Evolutionary conservation across 1,284 basidiomycete genomes (phyloP), one percentile per base, ranked within the genome.

Genomic region (Ganoderma multipileum): DNA sequence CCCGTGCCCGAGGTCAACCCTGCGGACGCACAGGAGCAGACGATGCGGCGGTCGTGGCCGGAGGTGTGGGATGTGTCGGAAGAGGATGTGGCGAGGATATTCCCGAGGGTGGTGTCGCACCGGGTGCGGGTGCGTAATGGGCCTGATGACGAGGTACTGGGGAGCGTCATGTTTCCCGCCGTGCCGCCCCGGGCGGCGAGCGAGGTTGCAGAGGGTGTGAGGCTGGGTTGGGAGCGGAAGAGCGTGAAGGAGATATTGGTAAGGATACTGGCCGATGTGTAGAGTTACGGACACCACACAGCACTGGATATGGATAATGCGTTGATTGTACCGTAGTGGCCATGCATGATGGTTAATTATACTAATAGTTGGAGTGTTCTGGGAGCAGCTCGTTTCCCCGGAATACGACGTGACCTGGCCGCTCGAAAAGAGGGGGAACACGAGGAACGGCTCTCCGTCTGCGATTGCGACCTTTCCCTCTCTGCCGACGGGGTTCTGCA

Each of bases 71-170:
- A 91, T 68, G 86, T 91, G 3, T 88, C 89, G 9, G 90, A 92
- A 76, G 89, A 89, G 68, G 90, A 93, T 73, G 83, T 92, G 70
- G 90, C 89, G 65, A 84, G 89, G 67, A 86, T 92, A 28, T 86
- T 91, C 71, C 90, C 91, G 41, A 81, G 91, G 39, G 87, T 90
- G 0, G 84, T 94, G 38, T 89, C 89, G 8, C 92, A 94, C 80
- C 87, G 92, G 12, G 73, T 94, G 70, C 82, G 90, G 65, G 85
- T 91, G 64, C 83, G 91, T 39, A 84, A 88, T 75, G 87, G 90
- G 1, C 89, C 90, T 1, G 82, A 87, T 68, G 89, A 92, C 68
- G 90, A 94, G 76, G 78, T 92, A 2, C 76, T 93, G 66, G 87
- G 87, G 9, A 88, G 91, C 69, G 83, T 86, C 0, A 78, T 90